Percentiles rank a stretch among this genome's conserved stretches.
These are phyloP conservation scores for Colletotrichum aenigma DNA, from an alignment of 2,329 filamentous ascomycete genomes.

Conservation along the genomic window DNA sequence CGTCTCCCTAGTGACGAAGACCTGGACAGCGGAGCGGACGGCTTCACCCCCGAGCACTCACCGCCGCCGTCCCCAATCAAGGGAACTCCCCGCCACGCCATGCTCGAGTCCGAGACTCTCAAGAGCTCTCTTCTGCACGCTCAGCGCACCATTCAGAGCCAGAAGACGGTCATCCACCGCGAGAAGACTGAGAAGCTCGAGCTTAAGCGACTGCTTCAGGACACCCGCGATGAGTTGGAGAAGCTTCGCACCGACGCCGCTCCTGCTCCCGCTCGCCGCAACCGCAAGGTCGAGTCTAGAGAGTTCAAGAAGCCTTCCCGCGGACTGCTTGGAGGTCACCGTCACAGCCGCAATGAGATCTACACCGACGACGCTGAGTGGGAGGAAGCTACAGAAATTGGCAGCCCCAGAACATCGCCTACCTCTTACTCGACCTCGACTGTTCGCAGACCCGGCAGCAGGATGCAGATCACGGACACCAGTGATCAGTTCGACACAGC, in stretches of 20 bases:
- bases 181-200: constrained; percentile 99
- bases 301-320: constrained; percentile 76
- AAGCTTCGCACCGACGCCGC: constrained; percentile 63
- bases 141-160: constrained; percentile 93
- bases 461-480: constrained; percentile 45
- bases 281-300: constrained; percentile 65
- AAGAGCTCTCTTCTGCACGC: constrained; percentile 94
- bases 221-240: constrained; percentile 90
- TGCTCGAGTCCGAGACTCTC: constrained; percentile 93
- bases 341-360: constrained; percentile 78
- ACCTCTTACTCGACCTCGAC: constrained; percentile 30
- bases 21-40: constrained; percentile 68
- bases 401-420: constrained; percentile 56
- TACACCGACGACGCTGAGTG: constrained; percentile 82
- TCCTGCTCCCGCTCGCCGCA: constrained; percentile 59
- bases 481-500: constrained; percentile 81
- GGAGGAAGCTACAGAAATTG: constrained; percentile 73
- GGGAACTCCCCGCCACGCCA: constrained; percentile 85
- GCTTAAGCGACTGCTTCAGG: constrained; percentile 91
- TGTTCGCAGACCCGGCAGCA: constrained; percentile 26
- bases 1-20: constrained; percentile 65
- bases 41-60: constrained; percentile 84
- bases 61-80: constrained; percentile 91
- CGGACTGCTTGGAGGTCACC: constrained; percentile 75
- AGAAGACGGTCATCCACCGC: constrained; percentile 92